Conservation (phyloP, 352 stramenopile genomes). For the Pythium chondricola region DNA sequence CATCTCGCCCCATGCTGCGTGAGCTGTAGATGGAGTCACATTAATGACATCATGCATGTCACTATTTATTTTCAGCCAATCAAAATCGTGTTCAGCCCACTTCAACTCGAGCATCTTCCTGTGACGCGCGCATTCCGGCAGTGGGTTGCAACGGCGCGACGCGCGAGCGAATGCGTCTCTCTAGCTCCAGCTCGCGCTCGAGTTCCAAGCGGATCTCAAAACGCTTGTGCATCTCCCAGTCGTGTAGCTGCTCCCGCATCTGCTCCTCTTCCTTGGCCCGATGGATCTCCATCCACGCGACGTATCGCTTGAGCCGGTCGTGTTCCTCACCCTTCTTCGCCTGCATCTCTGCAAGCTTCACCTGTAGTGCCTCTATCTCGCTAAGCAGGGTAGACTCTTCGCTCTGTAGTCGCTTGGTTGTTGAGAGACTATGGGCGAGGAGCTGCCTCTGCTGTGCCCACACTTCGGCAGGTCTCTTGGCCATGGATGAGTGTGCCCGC, state of each 20-base stretch:
- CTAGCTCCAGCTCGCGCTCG: constrained; percentile 51
- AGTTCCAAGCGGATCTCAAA: constrained; percentile 54
- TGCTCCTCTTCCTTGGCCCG: constrained; percentile 43
- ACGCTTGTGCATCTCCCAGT: constrained; percentile 37
- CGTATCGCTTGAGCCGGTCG: constrained; percentile 41
- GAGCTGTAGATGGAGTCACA: background rate
- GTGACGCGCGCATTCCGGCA: background rate
- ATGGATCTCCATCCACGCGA: constrained; percentile 33
- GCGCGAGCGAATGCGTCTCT: constrained; percentile 29
- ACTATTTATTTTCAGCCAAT: background rate
- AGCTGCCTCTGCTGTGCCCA: background rate
- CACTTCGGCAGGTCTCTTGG: background rate
- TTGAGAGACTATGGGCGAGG: background rate
- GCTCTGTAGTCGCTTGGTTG: constrained; percentile 21
- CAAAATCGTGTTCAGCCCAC: background rate
- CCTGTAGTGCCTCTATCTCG: constrained; percentile 27
- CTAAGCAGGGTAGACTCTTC: constrained; percentile 23
- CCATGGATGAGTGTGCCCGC: background rate
- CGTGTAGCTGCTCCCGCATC: constrained; percentile 27
- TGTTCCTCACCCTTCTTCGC: constrained; percentile 24
- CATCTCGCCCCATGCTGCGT: constrained; percentile 34
- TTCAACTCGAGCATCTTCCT: constrained; percentile 5
- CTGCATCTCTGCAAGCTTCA: constrained; percentile 21
- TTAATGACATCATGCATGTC: background rate
- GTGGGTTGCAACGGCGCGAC: constrained; percentile 3